Evolutionary conservation across 768 basidiomycete genomes (phyloP).

Genomic region (Boletus rufocinnamomeus): DNA sequence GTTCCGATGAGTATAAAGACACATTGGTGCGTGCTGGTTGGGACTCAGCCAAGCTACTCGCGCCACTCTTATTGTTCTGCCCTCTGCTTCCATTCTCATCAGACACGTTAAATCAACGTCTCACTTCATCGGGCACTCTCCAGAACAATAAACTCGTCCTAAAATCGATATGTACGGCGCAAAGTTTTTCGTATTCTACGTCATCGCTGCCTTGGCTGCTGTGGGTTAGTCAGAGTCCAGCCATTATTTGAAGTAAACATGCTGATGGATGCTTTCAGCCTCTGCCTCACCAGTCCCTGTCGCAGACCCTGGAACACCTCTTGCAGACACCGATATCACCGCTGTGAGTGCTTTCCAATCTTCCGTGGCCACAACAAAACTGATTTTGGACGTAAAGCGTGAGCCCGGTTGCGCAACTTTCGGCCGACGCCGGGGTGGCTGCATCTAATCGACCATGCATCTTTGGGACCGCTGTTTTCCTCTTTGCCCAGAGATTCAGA

Average conservation of each 20-base stretch:
- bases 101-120: not conserved
- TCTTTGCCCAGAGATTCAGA: not conserved
- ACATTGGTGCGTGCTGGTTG: not conserved
- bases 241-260: not conserved
- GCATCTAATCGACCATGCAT: slow-evolving; percentile 8
- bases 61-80: slow-evolving; percentile 36
- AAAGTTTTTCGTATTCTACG: slow-evolving; percentile 32
- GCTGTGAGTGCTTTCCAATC: slow-evolving; percentile 14
- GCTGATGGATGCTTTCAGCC: slow-evolving; percentile 18
- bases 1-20: slow-evolving; percentile 29
- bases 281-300: slow-evolving; percentile 31
- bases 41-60: slow-evolving; percentile 21
- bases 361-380: not conserved
- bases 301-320: slow-evolving; percentile 6
- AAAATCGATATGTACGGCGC: slow-evolving; percentile 30
- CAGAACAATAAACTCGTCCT: slow-evolving; percentile 33
- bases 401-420: slow-evolving; percentile 2
- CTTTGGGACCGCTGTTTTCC: not conserved
- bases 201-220: slow-evolving; percentile 31
- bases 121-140: not conserved
- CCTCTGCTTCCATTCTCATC: slow-evolving; percentile 6
- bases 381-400: slow-evolving; percentile 14
- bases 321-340: slow-evolving; percentile 9
- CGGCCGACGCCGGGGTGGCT: too few relatives aligned
- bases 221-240: slow-evolving; percentile 23